phyloP scores from a whole-genome alignment of 768 basidiomycete genomes.

The Agrocybe praecox region DNA sequence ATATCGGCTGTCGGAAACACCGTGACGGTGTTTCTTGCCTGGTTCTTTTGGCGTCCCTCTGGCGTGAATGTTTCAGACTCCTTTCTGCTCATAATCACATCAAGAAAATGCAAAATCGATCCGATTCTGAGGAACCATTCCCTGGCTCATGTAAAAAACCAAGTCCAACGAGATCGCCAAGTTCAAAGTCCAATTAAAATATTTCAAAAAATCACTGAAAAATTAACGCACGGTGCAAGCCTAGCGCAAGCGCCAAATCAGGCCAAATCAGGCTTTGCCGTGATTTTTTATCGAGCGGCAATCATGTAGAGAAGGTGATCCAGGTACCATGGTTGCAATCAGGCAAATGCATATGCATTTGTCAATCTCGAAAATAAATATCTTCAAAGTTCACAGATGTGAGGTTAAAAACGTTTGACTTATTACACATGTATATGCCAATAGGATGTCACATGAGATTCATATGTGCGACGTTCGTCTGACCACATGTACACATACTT shows the following conservation, averaged over 20 bases:
- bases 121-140: too few species aligned
- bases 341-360: neutral
- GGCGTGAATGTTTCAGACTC: neutral
- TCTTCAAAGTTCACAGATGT: neutral
- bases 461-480: too few species aligned
- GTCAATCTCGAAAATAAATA: neutral
- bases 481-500: too few species aligned
- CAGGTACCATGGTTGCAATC: neutral
- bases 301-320: neutral
- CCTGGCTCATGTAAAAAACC: too few species aligned
- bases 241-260: neutral
- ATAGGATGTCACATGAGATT: too few species aligned
- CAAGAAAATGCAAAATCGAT: too few species aligned
- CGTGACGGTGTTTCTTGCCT: neutral
- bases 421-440: too few species aligned
- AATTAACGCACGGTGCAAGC: too few species aligned
- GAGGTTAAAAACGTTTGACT: too few species aligned
- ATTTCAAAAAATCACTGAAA: too few species aligned
- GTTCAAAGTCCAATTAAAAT: too few species aligned
- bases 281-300: neutral
- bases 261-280: neutral
- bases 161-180: too few species aligned
- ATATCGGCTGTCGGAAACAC: neutral
- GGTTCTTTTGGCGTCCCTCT: neutral
- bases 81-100: neutral